phyloP scores from a whole-genome alignment of 805 yeast species.

The Kodamaea kakaduensis region DNA sequence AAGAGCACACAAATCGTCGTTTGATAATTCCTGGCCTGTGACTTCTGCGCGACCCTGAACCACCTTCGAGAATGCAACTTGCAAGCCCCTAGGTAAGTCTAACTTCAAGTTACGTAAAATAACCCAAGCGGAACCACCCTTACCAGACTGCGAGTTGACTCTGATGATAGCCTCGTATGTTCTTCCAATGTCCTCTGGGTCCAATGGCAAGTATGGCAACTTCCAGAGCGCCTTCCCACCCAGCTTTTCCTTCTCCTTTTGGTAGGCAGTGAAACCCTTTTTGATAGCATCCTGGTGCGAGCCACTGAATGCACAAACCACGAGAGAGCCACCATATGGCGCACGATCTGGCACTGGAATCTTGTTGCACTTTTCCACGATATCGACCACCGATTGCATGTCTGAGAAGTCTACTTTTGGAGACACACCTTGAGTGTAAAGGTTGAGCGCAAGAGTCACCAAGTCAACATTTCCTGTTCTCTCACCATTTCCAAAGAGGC shows the following conservation, averaged over 20 bases:
- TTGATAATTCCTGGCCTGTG: constrained; percentile 66
- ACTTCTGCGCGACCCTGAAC: constrained; percentile 70
- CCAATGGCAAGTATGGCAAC: constrained; percentile 79
- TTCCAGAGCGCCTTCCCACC: constrained; percentile 49
- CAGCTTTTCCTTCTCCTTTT: constrained; percentile 29
- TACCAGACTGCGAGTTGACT: constrained; percentile 84
- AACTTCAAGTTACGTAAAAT: constrained; percentile 70
- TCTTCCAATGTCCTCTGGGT: constrained; percentile 81
- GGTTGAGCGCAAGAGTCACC: constrained; percentile 70
- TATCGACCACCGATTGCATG: constrained; percentile 59
- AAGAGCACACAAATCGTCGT: constrained; percentile 59
- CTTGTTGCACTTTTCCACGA: constrained; percentile 76
- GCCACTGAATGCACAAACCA: constrained; percentile 79
- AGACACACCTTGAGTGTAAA: constrained; percentile 73
- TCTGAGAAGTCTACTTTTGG: constrained; percentile 73
- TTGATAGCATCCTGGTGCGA: constrained; percentile 89
- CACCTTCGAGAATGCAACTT: constrained; percentile 66
- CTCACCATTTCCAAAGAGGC: constrained; percentile 82
- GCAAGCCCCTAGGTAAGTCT: constrained; percentile 78
- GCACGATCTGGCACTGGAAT: constrained; percentile 76
- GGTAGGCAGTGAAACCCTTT: constrained; percentile 59
- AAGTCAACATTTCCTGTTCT: constrained; percentile 84
- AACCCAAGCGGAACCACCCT: constrained; percentile 90
- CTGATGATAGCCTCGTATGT: constrained; percentile 90
- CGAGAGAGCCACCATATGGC: constrained; percentile 79